Conservation (phyloP, 306 rosid species). For the Prunus salicina region DNA sequence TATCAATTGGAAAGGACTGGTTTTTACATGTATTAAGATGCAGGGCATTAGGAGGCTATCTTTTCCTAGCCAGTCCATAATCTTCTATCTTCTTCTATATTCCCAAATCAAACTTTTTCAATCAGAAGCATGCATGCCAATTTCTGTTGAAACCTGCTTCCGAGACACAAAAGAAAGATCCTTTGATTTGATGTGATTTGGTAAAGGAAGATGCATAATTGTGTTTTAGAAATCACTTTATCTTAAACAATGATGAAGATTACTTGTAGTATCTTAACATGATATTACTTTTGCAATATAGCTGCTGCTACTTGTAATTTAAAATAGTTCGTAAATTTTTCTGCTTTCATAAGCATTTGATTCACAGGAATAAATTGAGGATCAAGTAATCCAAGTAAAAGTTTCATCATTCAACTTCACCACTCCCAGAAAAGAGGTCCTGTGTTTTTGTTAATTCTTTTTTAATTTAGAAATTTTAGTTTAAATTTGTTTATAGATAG, state of each 20-base stretch:
- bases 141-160: neutral
- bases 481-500: too few relatives aligned
- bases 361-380: neutral
- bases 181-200: conserved; percentile 23
- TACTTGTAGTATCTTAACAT: conserved; percentile 18
- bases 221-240: conserved; percentile 23
- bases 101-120: neutral
- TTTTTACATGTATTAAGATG: too few relatives aligned
- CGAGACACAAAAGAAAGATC: conserved; percentile 31
- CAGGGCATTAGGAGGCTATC: too few relatives aligned
- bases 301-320: neutral
- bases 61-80: too few relatives aligned
- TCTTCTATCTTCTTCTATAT: neutral
- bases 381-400: conserved; percentile 24
- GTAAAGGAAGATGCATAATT: conserved; percentile 27
- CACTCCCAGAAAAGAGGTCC: too few relatives aligned
- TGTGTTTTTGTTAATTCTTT: neutral
- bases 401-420: neutral
- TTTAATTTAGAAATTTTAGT: too few relatives aligned
- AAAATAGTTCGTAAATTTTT: neutral
- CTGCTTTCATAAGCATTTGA: neutral
- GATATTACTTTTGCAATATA: neutral
- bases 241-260: conserved; percentile 19
- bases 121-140: conserved; percentile 1
- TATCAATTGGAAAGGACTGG: too few relatives aligned